Evolutionary conservation across 768 basidiomycete species (phyloP).

Genomic region (Glaciozyma martinii): DNA sequence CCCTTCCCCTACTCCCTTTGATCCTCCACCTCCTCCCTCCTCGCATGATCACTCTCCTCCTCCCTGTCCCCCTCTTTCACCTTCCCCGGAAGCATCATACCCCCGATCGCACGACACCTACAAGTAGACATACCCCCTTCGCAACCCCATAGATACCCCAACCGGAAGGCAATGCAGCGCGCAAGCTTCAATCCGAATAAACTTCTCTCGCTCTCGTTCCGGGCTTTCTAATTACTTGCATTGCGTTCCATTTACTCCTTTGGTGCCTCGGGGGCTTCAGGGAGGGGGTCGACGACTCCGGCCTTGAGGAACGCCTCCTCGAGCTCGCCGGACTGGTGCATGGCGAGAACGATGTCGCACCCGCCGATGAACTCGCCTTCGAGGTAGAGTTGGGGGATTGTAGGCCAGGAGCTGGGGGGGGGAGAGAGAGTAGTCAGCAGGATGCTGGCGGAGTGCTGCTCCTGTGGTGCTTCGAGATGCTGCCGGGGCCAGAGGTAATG

Average conservation of each 20-base stretch:
- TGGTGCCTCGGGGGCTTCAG: background rate
- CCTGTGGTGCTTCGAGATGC: no score
- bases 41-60: background rate
- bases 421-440: background rate
- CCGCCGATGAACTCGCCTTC: constrained; percentile 94
- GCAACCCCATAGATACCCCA: background rate
- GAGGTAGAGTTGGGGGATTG: constrained; percentile 89
- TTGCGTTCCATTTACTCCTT: background rate
- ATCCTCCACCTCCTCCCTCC: background rate
- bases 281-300: background rate
- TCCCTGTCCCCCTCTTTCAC: background rate
- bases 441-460: background rate
- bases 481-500: no score
- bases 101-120: background rate
- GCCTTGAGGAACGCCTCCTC: constrained; percentile 45
- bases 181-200: background rate
- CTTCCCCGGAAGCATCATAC: background rate
- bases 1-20: background rate
- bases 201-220: background rate
- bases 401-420: constrained; percentile 79
- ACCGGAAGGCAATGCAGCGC: constrained; percentile 2
- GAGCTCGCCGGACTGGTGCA: constrained; percentile 94
- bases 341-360: constrained; percentile 85
- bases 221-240: background rate
- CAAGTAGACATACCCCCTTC: background rate